A percentile compares a stretch with the other conserved stretches of the same genome.
These are phyloP conservation scores for Saitozyma podzolica DNA, from an alignment of 768 basidiomycete species.

Conservation along the genomic window DNA sequence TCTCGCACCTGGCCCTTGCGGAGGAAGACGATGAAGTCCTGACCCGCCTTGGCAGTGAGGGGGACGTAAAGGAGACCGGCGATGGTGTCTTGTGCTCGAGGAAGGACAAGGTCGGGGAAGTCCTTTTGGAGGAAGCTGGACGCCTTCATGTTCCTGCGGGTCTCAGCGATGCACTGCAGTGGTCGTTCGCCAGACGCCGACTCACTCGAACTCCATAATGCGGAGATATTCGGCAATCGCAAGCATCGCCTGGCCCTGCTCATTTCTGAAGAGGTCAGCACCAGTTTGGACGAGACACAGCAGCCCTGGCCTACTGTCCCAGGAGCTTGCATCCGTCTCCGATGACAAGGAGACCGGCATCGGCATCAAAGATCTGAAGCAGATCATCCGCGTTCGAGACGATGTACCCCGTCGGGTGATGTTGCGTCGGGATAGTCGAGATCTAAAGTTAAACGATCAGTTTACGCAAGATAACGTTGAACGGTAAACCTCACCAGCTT, in stretches of 20 bases:
- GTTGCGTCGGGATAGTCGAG: constrained; percentile 67
- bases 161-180: neutral
- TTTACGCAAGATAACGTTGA: too few species aligned
- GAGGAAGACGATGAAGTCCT: constrained; percentile 78
- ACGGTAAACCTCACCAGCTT: constrained; percentile 70
- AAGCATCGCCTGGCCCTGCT: constrained; percentile 71
- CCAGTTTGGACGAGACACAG: too few species aligned
- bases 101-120: constrained; percentile 69
- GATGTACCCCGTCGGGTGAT: constrained; percentile 73
- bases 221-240: constrained; percentile 78
- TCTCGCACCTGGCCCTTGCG: constrained; percentile 70
- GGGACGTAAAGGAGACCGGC: constrained; percentile 76
- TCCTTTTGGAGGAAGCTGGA: constrained; percentile 68
- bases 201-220: constrained; percentile 68
- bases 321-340: constrained; percentile 67
- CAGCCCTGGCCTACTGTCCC: too few species aligned
- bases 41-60: constrained; percentile 64
- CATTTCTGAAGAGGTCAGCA: too few species aligned
- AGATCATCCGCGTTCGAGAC: constrained; percentile 78
- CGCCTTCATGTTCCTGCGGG: constrained; percentile 64
- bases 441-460: constrained; percentile 63
- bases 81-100: constrained; percentile 61
- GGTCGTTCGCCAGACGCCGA: constrained; percentile 23
- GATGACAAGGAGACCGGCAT: constrained; percentile 57
- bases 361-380: constrained; percentile 69